Conservation (phyloP, 495 filamentous ascomycete species). For the Podospora comata region DNA sequence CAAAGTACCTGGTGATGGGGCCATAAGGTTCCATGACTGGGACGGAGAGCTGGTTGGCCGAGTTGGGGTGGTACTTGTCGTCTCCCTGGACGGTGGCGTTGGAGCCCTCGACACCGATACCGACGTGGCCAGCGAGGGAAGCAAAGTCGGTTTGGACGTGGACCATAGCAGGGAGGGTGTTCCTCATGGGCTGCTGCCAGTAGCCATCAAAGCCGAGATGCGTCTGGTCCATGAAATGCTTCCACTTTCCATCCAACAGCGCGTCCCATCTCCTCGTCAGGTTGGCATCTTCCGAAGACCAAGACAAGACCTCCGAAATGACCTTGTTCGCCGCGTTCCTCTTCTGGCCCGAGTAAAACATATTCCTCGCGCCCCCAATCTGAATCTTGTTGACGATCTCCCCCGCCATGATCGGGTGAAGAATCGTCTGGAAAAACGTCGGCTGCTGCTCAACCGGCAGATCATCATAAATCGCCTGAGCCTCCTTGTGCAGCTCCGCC, state of each 20-base stretch:
- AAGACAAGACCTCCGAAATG: constrained; percentile 55
- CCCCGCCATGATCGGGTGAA: constrained; percentile 64
- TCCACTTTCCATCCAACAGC: constrained; percentile 68
- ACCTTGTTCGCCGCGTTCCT: constrained; percentile 63
- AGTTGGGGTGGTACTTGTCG: constrained; percentile 60
- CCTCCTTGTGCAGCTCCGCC: constrained; percentile 51
- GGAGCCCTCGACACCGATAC: constrained; percentile 61
- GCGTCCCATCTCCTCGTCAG: constrained; percentile 62
- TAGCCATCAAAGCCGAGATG: constrained; percentile 53
- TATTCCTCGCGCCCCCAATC: constrained; percentile 59
- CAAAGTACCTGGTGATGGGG: constrained; percentile 59
- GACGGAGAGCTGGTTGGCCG: constrained; percentile 53
- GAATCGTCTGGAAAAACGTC: constrained; percentile 67
- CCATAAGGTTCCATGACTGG: constrained; percentile 62
- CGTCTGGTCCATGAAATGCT: constrained; percentile 65
- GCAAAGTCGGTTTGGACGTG: constrained; percentile 56
- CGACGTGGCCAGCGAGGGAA: constrained; percentile 60
- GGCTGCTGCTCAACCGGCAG: constrained; percentile 48
- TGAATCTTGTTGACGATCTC: constrained; percentile 60
- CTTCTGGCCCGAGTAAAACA: constrained; percentile 60
- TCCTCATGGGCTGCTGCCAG: constrained; percentile 72
- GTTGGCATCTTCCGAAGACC: constrained; percentile 59
- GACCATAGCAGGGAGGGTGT: constrained; percentile 58
- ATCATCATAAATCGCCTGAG: constrained; percentile 54
- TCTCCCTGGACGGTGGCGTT: constrained; percentile 66